Percentiles rank a stretch among this genome's conserved stretches.
Evolutionary conservation across 2,329 filamentous ascomycete species (phyloP).

Genomic region (Arthrinium phaeospermum): DNA sequence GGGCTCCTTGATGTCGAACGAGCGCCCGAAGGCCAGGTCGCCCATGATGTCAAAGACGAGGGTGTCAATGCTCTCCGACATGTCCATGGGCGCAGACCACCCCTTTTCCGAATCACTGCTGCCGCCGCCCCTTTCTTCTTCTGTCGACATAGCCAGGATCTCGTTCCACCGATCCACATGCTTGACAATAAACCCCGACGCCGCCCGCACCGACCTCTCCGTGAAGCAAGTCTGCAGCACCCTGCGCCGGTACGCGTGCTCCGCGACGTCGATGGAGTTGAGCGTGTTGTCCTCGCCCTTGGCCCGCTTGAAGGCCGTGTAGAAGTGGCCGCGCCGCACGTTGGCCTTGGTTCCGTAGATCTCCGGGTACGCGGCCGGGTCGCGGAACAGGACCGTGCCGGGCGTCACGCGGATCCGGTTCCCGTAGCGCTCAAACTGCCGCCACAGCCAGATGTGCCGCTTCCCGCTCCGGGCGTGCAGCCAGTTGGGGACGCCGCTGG

Average conservation of each 20-base stretch:
- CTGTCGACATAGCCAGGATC: background rate
- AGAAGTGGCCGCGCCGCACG: slow-evolving; percentile 31
- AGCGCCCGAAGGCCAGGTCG: slow-evolving; percentile 33
- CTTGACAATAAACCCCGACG: slow-evolving; percentile 27
- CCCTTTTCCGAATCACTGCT: background rate
- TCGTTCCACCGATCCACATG: background rate
- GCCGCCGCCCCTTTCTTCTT: slow-evolving; percentile 23
- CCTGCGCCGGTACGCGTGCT: slow-evolving; percentile 30
- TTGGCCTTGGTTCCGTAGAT: slow-evolving; percentile 32
- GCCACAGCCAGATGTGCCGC: background rate
- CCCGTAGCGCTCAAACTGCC: background rate
- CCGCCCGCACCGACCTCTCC: slow-evolving; percentile 29
- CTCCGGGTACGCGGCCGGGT: background rate
- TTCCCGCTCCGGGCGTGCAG: background rate
- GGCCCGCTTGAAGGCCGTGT: slow-evolving; percentile 23
- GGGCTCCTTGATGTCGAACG: slow-evolving; percentile 36
- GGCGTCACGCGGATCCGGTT: background rate
- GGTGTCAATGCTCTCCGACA: background rate
- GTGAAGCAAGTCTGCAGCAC: slow-evolving; percentile 31
- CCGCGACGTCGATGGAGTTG: slow-evolving; percentile 27
- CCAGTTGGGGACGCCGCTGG: background rate
- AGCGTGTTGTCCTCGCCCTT: slow-evolving; percentile 25
- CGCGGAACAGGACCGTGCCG: background rate
- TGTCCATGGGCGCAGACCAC: background rate
- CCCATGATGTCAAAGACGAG: slow-evolving; percentile 22